Conservation (phyloP, 768 basidiomycete species). For the Pleurotus citrinopileatus region DNA sequence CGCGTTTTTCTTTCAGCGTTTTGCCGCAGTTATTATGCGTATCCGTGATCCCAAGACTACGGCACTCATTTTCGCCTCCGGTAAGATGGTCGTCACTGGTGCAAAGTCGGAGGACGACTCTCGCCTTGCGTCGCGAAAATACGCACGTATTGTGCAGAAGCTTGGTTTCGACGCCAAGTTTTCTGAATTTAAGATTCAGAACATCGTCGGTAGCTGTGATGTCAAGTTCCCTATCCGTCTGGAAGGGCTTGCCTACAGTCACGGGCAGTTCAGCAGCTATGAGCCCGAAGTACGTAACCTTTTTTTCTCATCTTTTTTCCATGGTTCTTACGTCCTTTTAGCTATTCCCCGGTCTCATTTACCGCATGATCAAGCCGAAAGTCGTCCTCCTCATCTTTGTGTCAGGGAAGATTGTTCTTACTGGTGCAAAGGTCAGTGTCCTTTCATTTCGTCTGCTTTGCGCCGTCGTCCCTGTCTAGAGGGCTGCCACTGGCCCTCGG, state of each 20-base stretch:
- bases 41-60: slow-evolving; percentile 99
- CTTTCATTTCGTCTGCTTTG: slow-evolving; percentile 14
- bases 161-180: slow-evolving; percentile 99
- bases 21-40: slow-evolving; percentile 99
- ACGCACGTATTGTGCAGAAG: slow-evolving; percentile 99
- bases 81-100: slow-evolving; percentile 99
- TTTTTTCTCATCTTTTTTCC: not conserved
- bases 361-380: slow-evolving; percentile 99
- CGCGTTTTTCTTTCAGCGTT: slow-evolving; percentile 75
- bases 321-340: slow-evolving; percentile 26
- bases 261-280: slow-evolving; percentile 97
- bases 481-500: slow-evolving; percentile 30
- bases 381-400: slow-evolving; percentile 98
- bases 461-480: slow-evolving; percentile 18
- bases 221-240: slow-evolving; percentile 98
- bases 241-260: slow-evolving; percentile 95
- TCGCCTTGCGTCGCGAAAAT: slow-evolving; percentile 94
- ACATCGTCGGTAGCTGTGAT: slow-evolving; percentile 97
- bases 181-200: slow-evolving; percentile 99
- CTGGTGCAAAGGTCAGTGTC: slow-evolving; percentile 90
- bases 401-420: slow-evolving; percentile 97
- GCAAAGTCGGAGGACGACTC: slow-evolving; percentile 99
- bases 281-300: slow-evolving; percentile 82
- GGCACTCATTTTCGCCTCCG: slow-evolving; percentile 97
- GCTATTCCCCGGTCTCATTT: slow-evolving; percentile 99